Evolutionary conservation across 1,284 basidiomycete genomes (phyloP), one percentile per base, ranked within the genome.

Genomic region (Acaromyces ingoldii): DNA sequence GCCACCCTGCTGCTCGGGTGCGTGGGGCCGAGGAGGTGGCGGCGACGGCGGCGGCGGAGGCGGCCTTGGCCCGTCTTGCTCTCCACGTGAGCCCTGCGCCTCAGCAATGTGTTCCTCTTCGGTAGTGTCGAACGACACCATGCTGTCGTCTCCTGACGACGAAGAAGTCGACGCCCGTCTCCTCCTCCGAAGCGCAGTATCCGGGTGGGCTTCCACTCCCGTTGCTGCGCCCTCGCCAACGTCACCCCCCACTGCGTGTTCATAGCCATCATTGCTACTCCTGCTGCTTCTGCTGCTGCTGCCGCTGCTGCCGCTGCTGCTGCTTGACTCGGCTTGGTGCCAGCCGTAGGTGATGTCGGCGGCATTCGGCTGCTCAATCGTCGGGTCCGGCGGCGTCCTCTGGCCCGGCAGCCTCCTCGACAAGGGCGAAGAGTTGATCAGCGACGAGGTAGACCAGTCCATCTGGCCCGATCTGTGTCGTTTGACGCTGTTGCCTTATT

Each of bases 331-430:
- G n/a, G n/a, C n/a, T n/a, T n/a, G n/a, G 38, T 49, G 48, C 48
- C 48, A 49, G 11, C 48, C 48, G 41, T 49, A 49, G 17, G 48
- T 49, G 34, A 49, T n/a, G 22, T 49, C 48, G 29, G 48, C 48
- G 3, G 48, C 48, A 28, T 39, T 49, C 11, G 38, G 11, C n/a
- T 36, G 31, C 15, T 15, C 48, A 5, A 42, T 13, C 4, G 48
- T 5, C 3, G 48, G 48, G 41, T 49, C 48, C 6, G 38, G 38
- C 5, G 48, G 48, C 4, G 48, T 38, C 10, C 48, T 13, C 31
- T 49, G 48, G 2, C 38, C 48, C 15, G 48, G 48, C 9, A 49
- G 29, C 6, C 48, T 36, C 10, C 26, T 13, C 3, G 6, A 28
- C 5, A 45, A 30, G 19, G 42, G 21, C 15, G 24, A 45, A 22